Conservation (phyloP, 768 basidiomycete genomes). For the Mycena leptocephala region DNA sequence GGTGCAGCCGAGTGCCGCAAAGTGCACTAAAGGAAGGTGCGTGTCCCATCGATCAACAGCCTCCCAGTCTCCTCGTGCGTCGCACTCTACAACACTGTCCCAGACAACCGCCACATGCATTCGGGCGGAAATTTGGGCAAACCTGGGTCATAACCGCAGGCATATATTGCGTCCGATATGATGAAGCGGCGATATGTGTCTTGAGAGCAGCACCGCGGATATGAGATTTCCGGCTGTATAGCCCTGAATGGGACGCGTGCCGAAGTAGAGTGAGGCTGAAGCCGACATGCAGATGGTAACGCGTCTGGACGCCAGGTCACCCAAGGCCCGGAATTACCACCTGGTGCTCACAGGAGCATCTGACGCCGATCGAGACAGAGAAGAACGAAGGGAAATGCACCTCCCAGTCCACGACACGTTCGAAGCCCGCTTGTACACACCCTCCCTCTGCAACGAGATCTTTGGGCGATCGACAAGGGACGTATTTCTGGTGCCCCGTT, state of each 20-base stretch:
- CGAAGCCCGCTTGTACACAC: slow-evolving; percentile 2
- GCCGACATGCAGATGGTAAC: not conserved
- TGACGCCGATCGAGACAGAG: slow-evolving; percentile 12
- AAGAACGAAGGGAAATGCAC: not conserved
- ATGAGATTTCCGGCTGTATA: too few relatives aligned
- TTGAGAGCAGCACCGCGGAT: too few relatives aligned
- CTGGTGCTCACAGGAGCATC: not conserved
- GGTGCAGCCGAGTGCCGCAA: slow-evolving; percentile 6
- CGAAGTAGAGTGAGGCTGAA: not conserved
- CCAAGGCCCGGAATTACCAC: too few relatives aligned
- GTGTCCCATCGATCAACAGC: not conserved
- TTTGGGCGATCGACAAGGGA: slow-evolving; percentile 6
- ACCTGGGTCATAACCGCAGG: not conserved
- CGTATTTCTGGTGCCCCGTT: not conserved
- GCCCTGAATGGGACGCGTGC: not conserved
- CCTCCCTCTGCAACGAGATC: slow-evolving; percentile 19
- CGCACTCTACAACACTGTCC: not conserved
- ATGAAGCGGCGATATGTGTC: too few relatives aligned
- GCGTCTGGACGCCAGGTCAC: too few relatives aligned
- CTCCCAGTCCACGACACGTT: slow-evolving; percentile 17
- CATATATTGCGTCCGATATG: not conserved
- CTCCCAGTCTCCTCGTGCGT: slow-evolving; percentile 19
- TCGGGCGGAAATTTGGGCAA: not conserved
- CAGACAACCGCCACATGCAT: not conserved
- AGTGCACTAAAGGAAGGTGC: slow-evolving; percentile 28